Percentiles rank a stretch among this genome's conserved stretches.
Conservation (phyloP, 257 asterid species). For the Capsicum chinense region DNA sequence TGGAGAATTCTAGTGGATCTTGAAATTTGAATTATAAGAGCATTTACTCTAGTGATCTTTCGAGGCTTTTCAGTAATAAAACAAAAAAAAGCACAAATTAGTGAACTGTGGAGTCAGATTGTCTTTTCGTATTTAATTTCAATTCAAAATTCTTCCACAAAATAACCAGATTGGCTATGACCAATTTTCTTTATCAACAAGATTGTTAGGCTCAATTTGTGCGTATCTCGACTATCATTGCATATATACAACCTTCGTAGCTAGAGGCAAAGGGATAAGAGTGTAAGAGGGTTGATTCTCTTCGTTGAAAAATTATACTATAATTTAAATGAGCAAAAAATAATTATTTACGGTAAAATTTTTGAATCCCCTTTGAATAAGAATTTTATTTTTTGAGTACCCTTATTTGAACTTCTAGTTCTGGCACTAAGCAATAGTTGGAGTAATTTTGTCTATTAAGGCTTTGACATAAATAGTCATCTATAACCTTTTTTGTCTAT, state of each 20-base stretch:
- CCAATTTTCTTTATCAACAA: background rate
- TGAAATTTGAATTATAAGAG: background rate
- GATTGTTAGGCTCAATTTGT: background rate
- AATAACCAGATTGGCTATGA: background rate
- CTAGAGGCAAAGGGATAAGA: background rate
- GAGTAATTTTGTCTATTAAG: background rate
- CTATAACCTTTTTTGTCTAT: background rate
- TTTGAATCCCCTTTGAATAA: background rate
- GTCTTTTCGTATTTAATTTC: background rate
- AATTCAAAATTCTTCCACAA: background rate
- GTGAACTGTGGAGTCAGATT: background rate
- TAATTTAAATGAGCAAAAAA: background rate
- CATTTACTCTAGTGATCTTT: slow-evolving; percentile 11
- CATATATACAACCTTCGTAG: background rate
- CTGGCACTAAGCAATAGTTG: background rate
- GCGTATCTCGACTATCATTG: fast-evolving
- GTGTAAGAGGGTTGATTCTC: background rate
- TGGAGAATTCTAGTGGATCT: background rate
- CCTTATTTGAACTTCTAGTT: background rate
- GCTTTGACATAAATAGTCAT: background rate
- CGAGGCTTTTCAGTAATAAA: background rate
- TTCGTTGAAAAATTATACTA: background rate
- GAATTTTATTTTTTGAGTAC: too few species aligned
- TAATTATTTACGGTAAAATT: background rate
- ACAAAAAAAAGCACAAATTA: background rate